phyloP scores from a whole-genome alignment of 257 asterid genomes.

The Linaria vulgaris region DNA sequence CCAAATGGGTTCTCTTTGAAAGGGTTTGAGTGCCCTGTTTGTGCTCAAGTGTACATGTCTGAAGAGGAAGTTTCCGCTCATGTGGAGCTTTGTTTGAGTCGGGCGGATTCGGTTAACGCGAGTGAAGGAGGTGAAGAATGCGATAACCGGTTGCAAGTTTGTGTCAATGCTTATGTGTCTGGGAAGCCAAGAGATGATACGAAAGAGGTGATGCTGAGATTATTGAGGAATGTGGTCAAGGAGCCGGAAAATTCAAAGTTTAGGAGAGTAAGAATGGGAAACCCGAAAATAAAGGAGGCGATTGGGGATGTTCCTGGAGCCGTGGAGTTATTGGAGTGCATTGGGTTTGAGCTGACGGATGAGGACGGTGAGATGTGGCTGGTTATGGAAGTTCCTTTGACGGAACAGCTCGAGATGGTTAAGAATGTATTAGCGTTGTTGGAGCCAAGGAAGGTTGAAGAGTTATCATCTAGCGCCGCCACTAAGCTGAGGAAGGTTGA shows the following conservation, averaged over 20 bases:
- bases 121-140: slow-evolving; percentile 19
- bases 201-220: slow-evolving; percentile 57
- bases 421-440: slow-evolving; percentile 48
- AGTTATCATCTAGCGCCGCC: slow-evolving; percentile 36
- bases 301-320: slow-evolving; percentile 77
- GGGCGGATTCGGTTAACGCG: slow-evolving; percentile 19
- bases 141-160: slow-evolving; percentile 43
- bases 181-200: slow-evolving; percentile 69
- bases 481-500: slow-evolving; percentile 25
- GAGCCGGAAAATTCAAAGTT: slow-evolving; percentile 84
- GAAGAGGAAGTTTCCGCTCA: slow-evolving; percentile 79
- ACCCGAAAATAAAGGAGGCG: slow-evolving; percentile 89
- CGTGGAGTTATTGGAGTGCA: slow-evolving; percentile 74
- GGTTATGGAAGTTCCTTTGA: slow-evolving; percentile 65
- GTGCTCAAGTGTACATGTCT: slow-evolving; percentile 62
- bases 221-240: slow-evolving; percentile 62
- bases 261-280: slow-evolving; percentile 86
- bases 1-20: slow-evolving; percentile 68
- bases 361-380: slow-evolving; percentile 88
- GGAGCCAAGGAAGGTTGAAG: slow-evolving; percentile 52
- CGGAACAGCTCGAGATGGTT: slow-evolving; percentile 45
- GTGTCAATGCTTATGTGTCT: slow-evolving; percentile 59
- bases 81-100: slow-evolving; percentile 65
- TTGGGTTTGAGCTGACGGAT: slow-evolving; percentile 76
- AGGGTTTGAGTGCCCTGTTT: slow-evolving; percentile 84